Conservation (phyloP, 495 filamentous ascomycete species). For the Copromyces sp. region DNA sequence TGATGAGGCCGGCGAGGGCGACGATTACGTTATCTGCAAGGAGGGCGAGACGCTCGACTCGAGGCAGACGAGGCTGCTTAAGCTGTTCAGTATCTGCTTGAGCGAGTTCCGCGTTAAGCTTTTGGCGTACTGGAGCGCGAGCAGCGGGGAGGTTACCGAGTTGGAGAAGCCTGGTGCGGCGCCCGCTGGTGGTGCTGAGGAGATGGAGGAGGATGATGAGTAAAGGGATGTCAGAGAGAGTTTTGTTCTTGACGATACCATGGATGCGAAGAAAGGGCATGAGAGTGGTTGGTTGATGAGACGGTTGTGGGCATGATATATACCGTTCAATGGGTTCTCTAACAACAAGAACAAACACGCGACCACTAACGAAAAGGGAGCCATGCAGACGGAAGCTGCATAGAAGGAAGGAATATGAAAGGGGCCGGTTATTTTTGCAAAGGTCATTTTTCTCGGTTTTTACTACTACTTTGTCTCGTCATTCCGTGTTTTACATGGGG, state of each 20-base stretch:
- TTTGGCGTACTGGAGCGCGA: constrained; percentile 62
- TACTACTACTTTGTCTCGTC: neutral
- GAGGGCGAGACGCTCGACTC: constrained; percentile 76
- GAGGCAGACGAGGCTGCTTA: constrained; percentile 82
- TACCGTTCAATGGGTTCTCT: too few relatives aligned
- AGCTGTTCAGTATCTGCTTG: constrained; percentile 82
- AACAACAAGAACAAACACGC: too few relatives aligned
- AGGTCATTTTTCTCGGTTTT: neutral
- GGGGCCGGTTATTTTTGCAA: neutral
- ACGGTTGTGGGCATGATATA: neutral
- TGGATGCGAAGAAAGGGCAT: neutral
- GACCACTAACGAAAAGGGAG: neutral
- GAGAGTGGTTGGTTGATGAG: neutral
- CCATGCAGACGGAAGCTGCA: neutral
- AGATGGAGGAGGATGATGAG: constrained; percentile 16
- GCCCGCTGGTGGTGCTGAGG: constrained; percentile 12
- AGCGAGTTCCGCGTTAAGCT: constrained; percentile 78
- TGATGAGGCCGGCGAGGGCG: constrained; percentile 41
- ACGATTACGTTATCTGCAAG: constrained; percentile 60
- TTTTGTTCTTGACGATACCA: neutral
- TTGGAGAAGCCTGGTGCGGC: constrained; percentile 45
- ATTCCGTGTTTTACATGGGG: neutral
- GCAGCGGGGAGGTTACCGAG: constrained; percentile 48
- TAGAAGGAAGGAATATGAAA: neutral
- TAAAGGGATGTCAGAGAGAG: neutral